A percentile compares a stretch with the other conserved stretches of the same genome.
These are phyloP conservation scores for Blastobotrys serpentis DNA, from an alignment of 1,139 yeast genomes.

Conservation along the genomic window DNA sequence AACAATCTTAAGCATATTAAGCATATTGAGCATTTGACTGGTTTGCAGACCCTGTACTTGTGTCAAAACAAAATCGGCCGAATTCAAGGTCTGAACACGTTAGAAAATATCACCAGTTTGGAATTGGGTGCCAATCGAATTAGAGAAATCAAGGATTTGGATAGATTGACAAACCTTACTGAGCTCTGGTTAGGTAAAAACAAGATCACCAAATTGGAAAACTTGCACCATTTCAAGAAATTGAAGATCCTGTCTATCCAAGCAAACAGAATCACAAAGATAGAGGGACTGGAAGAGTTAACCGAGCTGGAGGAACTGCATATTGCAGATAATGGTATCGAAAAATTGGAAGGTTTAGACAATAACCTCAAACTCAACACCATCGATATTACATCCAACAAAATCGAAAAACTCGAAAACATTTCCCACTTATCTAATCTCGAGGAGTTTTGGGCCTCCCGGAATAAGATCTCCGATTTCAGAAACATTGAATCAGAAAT, in stretches of 20 bases:
- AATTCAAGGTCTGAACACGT: constrained; percentile 63
- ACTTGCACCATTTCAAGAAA: constrained; percentile 59
- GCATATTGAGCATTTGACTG: constrained; percentile 62
- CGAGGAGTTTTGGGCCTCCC: constrained; percentile 94
- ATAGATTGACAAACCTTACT: constrained; percentile 52
- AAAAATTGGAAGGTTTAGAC: constrained; percentile 75
- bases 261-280: constrained; percentile 72
- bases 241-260: constrained; percentile 83
- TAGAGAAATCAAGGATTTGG: constrained; percentile 58
- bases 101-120: constrained; percentile 61
- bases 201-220: constrained; percentile 63
- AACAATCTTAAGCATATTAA: constrained; percentile 87
- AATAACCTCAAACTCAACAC: constrained; percentile 65
- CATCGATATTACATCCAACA: constrained; percentile 79
- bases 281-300: constrained; percentile 78
- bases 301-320: constrained; percentile 79
- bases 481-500: constrained; percentile 67
- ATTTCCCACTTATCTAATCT: constrained; percentile 62
- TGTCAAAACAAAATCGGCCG: constrained; percentile 84
- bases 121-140: constrained; percentile 93
- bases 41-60: constrained; percentile 69
- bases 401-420: constrained; percentile 59
- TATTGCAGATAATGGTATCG: constrained; percentile 80
- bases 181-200: constrained; percentile 96
- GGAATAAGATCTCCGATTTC: constrained; percentile 66